A percentile compares a stretch with the other conserved stretches of the same genome.
These are phyloP conservation scores for Metschnikowia sp. DNA, from an alignment of 805 yeast genomes.

Conservation along the genomic window DNA sequence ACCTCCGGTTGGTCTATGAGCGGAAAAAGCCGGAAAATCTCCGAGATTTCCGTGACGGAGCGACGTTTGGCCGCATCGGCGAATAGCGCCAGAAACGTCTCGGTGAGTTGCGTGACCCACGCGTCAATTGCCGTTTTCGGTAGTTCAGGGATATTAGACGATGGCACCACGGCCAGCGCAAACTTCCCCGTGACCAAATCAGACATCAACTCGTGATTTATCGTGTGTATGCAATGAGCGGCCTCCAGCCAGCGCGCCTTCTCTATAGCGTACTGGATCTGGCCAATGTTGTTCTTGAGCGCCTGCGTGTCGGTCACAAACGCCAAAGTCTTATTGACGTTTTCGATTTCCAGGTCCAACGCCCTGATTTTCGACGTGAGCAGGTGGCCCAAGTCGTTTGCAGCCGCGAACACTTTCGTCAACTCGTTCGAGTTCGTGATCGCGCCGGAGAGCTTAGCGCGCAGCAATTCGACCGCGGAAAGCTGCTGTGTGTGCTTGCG, in stretches of 20 bases:
- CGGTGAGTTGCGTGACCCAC: conserved; percentile 59
- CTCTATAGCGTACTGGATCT: conserved; percentile 66
- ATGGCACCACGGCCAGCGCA: conserved; percentile 80
- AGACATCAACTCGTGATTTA: conserved; percentile 46
- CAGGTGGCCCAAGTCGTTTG: conserved; percentile 61
- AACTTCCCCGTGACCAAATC: conserved; percentile 58
- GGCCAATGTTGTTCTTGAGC: conserved; percentile 62
- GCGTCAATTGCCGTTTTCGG: conserved; percentile 56
- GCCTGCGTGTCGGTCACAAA: conserved; percentile 65
- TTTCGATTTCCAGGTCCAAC: conserved; percentile 65
- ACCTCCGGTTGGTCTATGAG: conserved; percentile 65
- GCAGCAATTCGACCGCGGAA: conserved; percentile 51
- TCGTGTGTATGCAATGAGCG: conserved; percentile 56
- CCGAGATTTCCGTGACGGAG: conserved; percentile 68
- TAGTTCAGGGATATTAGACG: conserved; percentile 76
- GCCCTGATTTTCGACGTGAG: conserved; percentile 68
- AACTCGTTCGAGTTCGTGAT: conserved; percentile 55
- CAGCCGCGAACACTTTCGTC: conserved; percentile 50
- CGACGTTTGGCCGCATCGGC: conserved; percentile 61
- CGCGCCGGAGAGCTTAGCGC: conserved; percentile 64
- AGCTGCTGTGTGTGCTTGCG: conserved; percentile 36
- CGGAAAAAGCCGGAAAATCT: conserved; percentile 85
- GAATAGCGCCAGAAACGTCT: conserved; percentile 60
- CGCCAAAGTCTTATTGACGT: conserved; percentile 57
- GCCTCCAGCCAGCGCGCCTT: conserved; percentile 73